Evolutionary conservation across 345 rosid species (phyloP).

Genomic region (Citrus glauca): DNA sequence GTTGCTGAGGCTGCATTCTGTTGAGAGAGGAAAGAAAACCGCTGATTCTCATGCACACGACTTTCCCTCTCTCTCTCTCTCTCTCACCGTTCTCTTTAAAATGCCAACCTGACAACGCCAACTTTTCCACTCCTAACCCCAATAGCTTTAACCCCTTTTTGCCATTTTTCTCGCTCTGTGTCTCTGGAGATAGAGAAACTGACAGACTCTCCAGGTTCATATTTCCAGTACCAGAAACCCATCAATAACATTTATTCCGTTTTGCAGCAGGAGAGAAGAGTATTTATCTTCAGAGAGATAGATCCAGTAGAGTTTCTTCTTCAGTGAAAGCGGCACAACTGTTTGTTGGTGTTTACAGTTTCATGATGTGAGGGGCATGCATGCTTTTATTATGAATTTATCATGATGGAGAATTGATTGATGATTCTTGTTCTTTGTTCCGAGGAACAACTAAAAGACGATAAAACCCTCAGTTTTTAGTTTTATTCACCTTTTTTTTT

Average conservation of each 20-base stretch:
- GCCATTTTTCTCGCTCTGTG: neutral
- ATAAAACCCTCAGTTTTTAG: neutral
- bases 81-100: slow-evolving; percentile 3
- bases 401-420: slow-evolving; percentile 13
- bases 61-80: neutral
- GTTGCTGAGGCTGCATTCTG: neutral
- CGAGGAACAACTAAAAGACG: slow-evolving; percentile 2
- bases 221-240: too few species aligned
- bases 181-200: neutral
- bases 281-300: too few species aligned
- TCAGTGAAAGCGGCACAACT: slow-evolving; percentile 7
- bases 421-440: slow-evolving; percentile 21
- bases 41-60: slow-evolving; percentile 18
- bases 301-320: neutral
- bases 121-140: neutral
- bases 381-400: neutral
- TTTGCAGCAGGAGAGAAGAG: too few species aligned
- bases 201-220: neutral
- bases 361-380: slow-evolving; percentile 18
- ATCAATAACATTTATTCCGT: too few species aligned
- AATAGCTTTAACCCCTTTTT: neutral
- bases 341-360: slow-evolving; percentile 9
- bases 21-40: neutral
- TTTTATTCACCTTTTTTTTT: neutral
- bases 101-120: slow-evolving; percentile 6